Base-by-base conservation (phyloP, 495 filamentous ascomycete species). In the Talaromyces wortmannii region DNA sequence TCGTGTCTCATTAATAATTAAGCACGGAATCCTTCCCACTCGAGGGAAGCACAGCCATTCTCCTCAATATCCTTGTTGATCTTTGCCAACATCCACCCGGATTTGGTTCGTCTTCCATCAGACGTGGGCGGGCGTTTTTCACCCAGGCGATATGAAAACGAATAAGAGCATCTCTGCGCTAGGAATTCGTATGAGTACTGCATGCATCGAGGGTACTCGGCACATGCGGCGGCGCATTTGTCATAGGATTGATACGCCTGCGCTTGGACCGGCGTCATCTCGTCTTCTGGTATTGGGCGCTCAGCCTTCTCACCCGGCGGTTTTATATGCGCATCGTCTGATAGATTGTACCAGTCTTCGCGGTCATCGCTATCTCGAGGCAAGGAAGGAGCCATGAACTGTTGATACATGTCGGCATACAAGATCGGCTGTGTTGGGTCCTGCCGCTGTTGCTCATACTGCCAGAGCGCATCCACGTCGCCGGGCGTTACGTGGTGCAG, bases 401-500 rank as follows among this genome's bases (percentile, higher is more conserved):
- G 61, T 13, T 71, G 31, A 57, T 70, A 81, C 36, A 81, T 66
- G 50, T 81, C 78, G n/a, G 59, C 59, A 55, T 78, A 69, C 3
- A 71, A 59, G 2, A 80, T 52, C 16, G 59, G 57, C 17, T 74
- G 57, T 68, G 63, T 40, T 16, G 57, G 43, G 31, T 64, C 55
- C 40, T 61, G 60, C n/a, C 62, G 65, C 11, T 62, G 59, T 57
- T 69, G 68, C 43, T 82, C 79, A 58, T 78, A 83, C 40, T 77
- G 62, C 75, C 76, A 85, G 50, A 85, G 68, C 12, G 60, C 61
- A 52, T 71, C 76, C 44, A 83, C 69, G 55, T 84, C 81, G 29
- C 61, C 50, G 54, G 70, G 66, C 15, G 73, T 70, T 59, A 87
- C 70, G 61, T 84, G 80, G 61, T 86, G 83, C 78, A 84, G 82